Percentiles rank a stretch among this genome's conserved stretches.
These are phyloP conservation scores for Nyctanthes arbortristis DNA, from an alignment of 257 asterid genomes.

Conservation along the genomic window DNA sequence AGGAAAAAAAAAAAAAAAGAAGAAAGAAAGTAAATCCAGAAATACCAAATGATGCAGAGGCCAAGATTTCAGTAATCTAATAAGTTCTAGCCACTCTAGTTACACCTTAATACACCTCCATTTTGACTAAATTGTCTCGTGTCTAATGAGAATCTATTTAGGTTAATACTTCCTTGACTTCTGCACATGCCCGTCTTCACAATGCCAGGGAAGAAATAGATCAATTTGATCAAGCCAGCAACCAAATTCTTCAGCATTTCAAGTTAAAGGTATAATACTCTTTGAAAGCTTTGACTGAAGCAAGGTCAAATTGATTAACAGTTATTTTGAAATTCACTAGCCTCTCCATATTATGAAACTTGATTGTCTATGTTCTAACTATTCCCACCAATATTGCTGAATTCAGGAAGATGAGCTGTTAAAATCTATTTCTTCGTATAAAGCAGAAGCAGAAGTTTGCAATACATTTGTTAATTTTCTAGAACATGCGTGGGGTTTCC, in stretches of 20 bases:
- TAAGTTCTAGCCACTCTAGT: conserved; percentile 3
- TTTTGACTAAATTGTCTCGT: conserved; percentile 22
- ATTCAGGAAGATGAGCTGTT: conserved; percentile 86
- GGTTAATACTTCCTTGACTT: conserved; percentile 64
- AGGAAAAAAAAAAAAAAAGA: no score
- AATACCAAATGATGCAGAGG: background rate
- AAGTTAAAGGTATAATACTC: conserved; percentile 56
- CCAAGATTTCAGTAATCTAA: background rate
- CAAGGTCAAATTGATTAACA: conserved; percentile 14
- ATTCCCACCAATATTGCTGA: conserved; percentile 20
- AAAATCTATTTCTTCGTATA: conserved; percentile 62
- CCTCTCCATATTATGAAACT: conserved; percentile 7
- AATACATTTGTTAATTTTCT: conserved; percentile 70
- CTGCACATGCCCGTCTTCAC: conserved; percentile 68
- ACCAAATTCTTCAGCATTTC: conserved; percentile 72
- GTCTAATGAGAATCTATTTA: conserved; percentile 37
- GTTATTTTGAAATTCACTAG: background rate
- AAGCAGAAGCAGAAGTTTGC: conserved; percentile 84
- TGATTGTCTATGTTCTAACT: conserved; percentile 13
- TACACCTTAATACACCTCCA: conserved; percentile 13
- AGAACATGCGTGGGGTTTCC: conserved; percentile 60
- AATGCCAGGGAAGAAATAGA: conserved; percentile 88
- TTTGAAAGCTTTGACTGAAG: conserved; percentile 8
- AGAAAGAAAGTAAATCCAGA: background rate
- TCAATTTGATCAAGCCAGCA: conserved; percentile 89